These are phyloP conservation scores for Paraphaeosphaeria sporulosa DNA, from an alignment of 2,329 filamentous ascomycete genomes.

Conservation along the genomic window DNA sequence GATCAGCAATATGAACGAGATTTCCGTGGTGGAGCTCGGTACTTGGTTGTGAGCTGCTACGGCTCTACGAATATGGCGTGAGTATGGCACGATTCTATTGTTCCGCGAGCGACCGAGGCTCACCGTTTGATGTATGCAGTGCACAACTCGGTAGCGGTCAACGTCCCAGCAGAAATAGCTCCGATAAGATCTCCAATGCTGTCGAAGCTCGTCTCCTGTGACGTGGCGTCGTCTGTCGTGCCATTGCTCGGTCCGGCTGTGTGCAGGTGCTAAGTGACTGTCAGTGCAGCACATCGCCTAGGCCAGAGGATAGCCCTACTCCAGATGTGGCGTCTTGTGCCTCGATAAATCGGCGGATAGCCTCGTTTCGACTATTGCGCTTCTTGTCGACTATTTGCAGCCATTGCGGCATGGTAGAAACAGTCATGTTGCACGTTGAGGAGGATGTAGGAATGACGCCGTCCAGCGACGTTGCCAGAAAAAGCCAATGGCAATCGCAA, in stretches of 20 bases:
- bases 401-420: conserved; percentile 31
- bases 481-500: neutral
- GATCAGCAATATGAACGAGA: conserved; percentile 1
- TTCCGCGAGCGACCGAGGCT: conserved; percentile 13
- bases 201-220: conserved; percentile 24
- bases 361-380: conserved; percentile 33
- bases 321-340: conserved; percentile 7
- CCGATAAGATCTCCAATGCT: conserved; percentile 29
- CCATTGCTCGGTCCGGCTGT: conserved; percentile 16
- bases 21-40: conserved; percentile 20
- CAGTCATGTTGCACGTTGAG: conserved; percentile 24
- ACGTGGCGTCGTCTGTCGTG: conserved; percentile 1
- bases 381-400: conserved; percentile 35
- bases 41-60: conserved; percentile 41
- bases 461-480: neutral
- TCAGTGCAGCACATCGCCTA: conserved; percentile 18
- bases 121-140: conserved; percentile 42
- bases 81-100: conserved; percentile 37
- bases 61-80: conserved; percentile 44
- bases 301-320: conserved; percentile 4
- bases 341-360: conserved; percentile 32
- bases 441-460: neutral
- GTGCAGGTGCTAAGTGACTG: conserved; percentile 23
- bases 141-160: conserved; percentile 40
- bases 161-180: conserved; percentile 34